Evolutionary conservation across 345 rosid genomes (phyloP).

Genomic region (Salix exigua): DNA sequence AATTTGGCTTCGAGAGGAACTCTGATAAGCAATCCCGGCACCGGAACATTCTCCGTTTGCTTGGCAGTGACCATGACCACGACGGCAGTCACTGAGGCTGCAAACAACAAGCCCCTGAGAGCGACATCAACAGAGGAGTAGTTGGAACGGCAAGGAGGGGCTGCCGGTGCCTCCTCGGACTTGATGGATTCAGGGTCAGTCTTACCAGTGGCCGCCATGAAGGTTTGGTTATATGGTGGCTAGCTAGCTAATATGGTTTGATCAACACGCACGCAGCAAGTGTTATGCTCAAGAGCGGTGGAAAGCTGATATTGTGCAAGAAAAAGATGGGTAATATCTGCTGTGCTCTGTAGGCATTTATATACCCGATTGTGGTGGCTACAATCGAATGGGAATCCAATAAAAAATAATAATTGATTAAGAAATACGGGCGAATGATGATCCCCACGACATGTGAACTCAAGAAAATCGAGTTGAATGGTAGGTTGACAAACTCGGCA

Average conservation of each 20-base stretch:
- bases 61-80: constrained; percentile 56
- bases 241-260: neutral
- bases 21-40: constrained; percentile 12
- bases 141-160: neutral
- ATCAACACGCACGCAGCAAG: too few relatives aligned
- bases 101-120: constrained; percentile 55
- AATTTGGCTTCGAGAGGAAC: constrained; percentile 47
- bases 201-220: constrained; percentile 16
- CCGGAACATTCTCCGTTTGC: constrained; percentile 38
- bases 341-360: too few relatives aligned
- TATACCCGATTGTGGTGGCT: neutral
- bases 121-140: constrained; percentile 33
- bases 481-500: too few relatives aligned
- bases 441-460: neutral
- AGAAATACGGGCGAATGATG: neutral
- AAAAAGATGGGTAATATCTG: too few relatives aligned
- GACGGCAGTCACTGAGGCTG: constrained; percentile 42
- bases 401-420: too few relatives aligned
- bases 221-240: neutral
- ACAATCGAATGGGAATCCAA: neutral
- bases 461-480: neutral
- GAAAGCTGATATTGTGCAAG: too few relatives aligned
- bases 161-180: neutral
- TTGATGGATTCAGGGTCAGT: constrained; percentile 10
- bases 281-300: neutral